phyloP scores from a whole-genome alignment of 2,329 filamentous ascomycete species.

The Colletotrichum chlorophyti region DNA sequence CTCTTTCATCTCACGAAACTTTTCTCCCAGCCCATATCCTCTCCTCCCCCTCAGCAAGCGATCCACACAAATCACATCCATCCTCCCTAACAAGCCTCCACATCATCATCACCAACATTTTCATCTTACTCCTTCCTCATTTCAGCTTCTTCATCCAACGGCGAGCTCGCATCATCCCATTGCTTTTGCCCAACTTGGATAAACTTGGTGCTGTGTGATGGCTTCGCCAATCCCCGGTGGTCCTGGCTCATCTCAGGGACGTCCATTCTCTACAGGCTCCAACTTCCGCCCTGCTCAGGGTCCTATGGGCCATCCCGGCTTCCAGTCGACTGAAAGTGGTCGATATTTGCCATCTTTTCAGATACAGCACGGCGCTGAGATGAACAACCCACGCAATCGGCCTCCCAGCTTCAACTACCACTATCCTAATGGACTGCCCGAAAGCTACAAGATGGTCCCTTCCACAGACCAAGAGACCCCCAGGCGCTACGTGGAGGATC shows the following conservation, averaged over 20 bases:
- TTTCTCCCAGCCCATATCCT: too few relatives aligned
- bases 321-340: too few relatives aligned
- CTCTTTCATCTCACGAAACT: too few relatives aligned
- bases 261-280: not conserved
- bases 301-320: not conserved
- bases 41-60: too few relatives aligned
- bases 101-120: not conserved
- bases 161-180: not conserved
- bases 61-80: too few relatives aligned
- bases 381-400: conserved; percentile 16
- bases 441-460: conserved; percentile 41
- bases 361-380: not conserved
- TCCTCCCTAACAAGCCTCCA: too few relatives aligned
- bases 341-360: not conserved
- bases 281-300: not conserved
- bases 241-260: not conserved
- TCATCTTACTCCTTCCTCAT: too few relatives aligned
- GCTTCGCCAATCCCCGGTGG: not conserved
- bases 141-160: not conserved
- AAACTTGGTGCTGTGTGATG: not conserved
- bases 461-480: conserved; percentile 32
- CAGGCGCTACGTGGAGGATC: conserved; percentile 42
- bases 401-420: conserved; percentile 29
- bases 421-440: conserved; percentile 45
- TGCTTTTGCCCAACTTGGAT: not conserved